These are phyloP conservation scores for Zangia roseola DNA, from an alignment of 768 basidiomycete species.

Conservation along the genomic window DNA sequence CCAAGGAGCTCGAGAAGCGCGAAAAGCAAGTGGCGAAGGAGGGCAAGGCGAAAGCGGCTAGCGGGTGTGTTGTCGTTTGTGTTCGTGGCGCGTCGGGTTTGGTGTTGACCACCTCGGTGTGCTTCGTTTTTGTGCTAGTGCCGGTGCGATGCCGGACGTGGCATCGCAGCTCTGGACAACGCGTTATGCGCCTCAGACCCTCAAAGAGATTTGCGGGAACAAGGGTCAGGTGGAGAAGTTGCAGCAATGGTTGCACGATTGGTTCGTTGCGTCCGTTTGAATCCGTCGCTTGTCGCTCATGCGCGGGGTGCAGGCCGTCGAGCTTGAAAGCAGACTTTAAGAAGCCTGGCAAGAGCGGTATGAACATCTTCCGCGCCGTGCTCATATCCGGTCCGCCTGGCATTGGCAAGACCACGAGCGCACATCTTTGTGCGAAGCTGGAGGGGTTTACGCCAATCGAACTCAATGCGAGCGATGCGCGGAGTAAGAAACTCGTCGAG, in stretches of 20 bases:
- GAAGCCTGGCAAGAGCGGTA: conserved; percentile 89
- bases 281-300: background rate
- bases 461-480: conserved; percentile 91
- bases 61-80: conserved; percentile 15
- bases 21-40: conserved; percentile 55
- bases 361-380: conserved; percentile 84
- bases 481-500: conserved; percentile 97
- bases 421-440: conserved; percentile 88
- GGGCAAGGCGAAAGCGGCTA: conserved; percentile 10
- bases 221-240: conserved; percentile 90
- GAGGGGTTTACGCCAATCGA: conserved; percentile 93
- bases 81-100: background rate
- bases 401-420: conserved; percentile 96
- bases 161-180: conserved; percentile 88
- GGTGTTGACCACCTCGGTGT: background rate
- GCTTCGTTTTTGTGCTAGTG: background rate
- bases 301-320: conserved; percentile 51
- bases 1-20: conserved; percentile 73
- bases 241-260: conserved; percentile 81
- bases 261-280: conserved; percentile 49
- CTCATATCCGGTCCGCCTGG: conserved; percentile 94
- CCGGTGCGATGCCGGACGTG: conserved; percentile 39
- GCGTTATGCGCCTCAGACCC: conserved; percentile 83
- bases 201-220: conserved; percentile 95
- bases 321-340: conserved; percentile 80